These are phyloP conservation scores for Lignosus rhinocerotis DNA, from an alignment of 1,284 basidiomycete species.

Conservation along the genomic window DNA sequence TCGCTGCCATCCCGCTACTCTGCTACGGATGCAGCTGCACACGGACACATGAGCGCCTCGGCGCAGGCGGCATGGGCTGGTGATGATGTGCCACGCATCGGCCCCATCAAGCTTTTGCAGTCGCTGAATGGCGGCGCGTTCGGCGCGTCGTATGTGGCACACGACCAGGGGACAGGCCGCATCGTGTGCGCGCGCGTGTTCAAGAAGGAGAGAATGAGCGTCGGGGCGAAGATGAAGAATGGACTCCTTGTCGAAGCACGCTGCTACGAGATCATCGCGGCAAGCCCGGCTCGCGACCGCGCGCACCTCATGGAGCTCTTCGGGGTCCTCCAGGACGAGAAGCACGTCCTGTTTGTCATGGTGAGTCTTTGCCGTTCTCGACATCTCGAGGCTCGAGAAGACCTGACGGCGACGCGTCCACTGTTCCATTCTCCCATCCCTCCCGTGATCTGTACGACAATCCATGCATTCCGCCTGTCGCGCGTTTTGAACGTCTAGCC, in stretches of 20 bases:
- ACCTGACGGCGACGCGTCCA: neutral
- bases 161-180: constrained; percentile 27
- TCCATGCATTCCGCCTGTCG: neutral
- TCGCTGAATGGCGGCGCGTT: constrained; percentile 30
- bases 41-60: neutral
- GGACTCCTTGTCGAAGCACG: constrained; percentile 30
- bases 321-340: constrained; percentile 34
- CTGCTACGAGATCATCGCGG: constrained; percentile 35
- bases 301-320: constrained; percentile 36
- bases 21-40: neutral
- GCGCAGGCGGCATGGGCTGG: neutral
- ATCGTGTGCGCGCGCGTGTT: constrained; percentile 29
- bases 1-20: neutral
- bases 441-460: neutral
- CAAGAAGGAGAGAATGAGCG: constrained; percentile 20
- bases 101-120: constrained; percentile 33
- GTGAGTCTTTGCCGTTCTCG: constrained; percentile 23
- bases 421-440: neutral
- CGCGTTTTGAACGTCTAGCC: constrained; percentile 26
- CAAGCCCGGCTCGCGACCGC: constrained; percentile 22
- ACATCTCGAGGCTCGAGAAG: neutral
- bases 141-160: constrained; percentile 28
- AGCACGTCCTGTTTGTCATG: constrained; percentile 34
- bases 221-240: constrained; percentile 5
- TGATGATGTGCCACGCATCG: constrained; percentile 5